These are phyloP conservation scores for Skeletonema grethae DNA, from an alignment of 108 stramenopile genomes.

Conservation along the genomic window DNA sequence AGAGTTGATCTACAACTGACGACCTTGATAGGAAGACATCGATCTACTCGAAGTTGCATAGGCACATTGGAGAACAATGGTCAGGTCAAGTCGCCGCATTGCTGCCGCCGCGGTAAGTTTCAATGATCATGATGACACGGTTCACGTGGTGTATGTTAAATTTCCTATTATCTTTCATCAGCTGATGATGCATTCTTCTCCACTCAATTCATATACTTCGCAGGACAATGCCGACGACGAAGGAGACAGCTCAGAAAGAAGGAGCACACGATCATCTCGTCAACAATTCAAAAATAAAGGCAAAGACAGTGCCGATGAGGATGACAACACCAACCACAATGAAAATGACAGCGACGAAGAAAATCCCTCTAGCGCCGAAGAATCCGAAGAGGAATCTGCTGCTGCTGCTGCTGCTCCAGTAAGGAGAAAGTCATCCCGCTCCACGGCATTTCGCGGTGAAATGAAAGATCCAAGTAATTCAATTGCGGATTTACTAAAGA, in stretches of 20 bases:
- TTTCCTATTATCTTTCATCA: too few relatives aligned
- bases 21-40: not conserved
- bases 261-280: slow-evolving; percentile 17
- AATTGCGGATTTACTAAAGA: slow-evolving; percentile 48
- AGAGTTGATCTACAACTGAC: not conserved
- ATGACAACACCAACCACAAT: not conserved
- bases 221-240: slow-evolving; percentile 20
- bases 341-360: slow-evolving; percentile 8
- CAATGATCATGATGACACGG: not conserved
- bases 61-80: not conserved
- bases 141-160: not conserved
- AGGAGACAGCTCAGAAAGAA: slow-evolving; percentile 1
- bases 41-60: not conserved
- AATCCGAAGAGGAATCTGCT: slow-evolving; percentile 14
- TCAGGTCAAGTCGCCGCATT: slow-evolving; percentile 6
- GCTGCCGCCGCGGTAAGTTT: not conserved
- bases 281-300: slow-evolving; percentile 13
- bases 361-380: slow-evolving; percentile 5
- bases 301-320: slow-evolving; percentile 24
- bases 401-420: slow-evolving; percentile 10
- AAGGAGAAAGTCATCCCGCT: slow-evolving; percentile 37
- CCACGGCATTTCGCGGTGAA: slow-evolving; percentile 45
- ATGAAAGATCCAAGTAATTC: slow-evolving; percentile 52
- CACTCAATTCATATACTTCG: not conserved
- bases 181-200: not conserved